Evolutionary conservation across 352 stramenopile genomes (phyloP).

Genomic region (Pilasporangium apinafurcum): DNA sequence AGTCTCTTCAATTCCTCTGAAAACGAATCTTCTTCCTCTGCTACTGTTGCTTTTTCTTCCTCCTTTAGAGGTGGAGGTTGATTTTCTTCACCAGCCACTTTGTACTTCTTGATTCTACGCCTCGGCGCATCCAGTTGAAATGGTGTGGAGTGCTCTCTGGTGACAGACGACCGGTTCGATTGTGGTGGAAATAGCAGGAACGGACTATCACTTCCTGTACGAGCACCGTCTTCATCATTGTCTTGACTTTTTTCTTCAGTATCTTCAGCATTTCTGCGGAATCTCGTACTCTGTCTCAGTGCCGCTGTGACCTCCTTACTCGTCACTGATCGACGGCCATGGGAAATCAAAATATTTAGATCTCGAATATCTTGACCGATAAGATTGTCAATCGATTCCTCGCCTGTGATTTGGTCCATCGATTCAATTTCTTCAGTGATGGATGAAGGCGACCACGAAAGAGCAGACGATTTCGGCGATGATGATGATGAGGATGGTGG

Average conservation of each 20-base stretch:
- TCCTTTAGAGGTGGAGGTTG: not conserved
- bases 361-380: conserved; percentile 38
- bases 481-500: not conserved
- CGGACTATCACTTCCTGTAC: too few species aligned
- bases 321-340: conserved; percentile 16
- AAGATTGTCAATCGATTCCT: conserved; percentile 39
- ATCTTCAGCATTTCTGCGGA: conserved; percentile 7
- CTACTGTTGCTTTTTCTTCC: too few species aligned
- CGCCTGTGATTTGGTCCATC: conserved; percentile 4
- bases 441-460: conserved; percentile 20
- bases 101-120: conserved; percentile 7
- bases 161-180: too few species aligned
- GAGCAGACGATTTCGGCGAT: conserved; percentile 8
- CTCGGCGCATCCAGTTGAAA: not conserved
- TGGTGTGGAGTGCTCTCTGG: not conserved
- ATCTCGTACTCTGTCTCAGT: conserved; percentile 28
- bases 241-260: too few species aligned
- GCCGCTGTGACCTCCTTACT: conserved; percentile 18
- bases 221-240: too few species aligned
- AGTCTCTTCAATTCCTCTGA: conserved; percentile 28
- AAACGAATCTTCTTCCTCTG: conserved; percentile 40
- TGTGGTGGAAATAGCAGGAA: too few species aligned
- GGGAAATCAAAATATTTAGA: conserved; percentile 30
- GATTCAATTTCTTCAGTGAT: conserved; percentile 16
- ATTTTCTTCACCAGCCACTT: conserved; percentile 9